A percentile compares a stretch with the other conserved stretches of the same genome.
Conservation (phyloP, 2,329 filamentous ascomycete genomes). For the Leptographium lundbergii region DNA sequence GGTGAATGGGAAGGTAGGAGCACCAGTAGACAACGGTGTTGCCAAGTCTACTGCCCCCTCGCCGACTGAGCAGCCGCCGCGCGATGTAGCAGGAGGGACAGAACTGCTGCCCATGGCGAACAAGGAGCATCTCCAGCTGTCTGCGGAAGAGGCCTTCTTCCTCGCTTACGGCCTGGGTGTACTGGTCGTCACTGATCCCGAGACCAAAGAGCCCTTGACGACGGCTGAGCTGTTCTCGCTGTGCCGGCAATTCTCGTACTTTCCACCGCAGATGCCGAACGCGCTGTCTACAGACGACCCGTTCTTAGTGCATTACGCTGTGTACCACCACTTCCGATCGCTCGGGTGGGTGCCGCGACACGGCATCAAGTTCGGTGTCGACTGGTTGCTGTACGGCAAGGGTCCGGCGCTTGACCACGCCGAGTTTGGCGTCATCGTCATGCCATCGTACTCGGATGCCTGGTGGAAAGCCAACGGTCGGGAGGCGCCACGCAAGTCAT, state of each 20-base stretch:
- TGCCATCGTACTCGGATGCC: conserved; percentile 67
- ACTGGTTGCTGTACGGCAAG: conserved; percentile 87
- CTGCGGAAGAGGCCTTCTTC: conserved; percentile 84
- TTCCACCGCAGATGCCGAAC: conserved; percentile 39
- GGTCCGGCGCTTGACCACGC: conserved; percentile 92
- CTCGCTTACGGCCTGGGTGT: conserved; percentile 69
- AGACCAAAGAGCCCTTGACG: conserved; percentile 31
- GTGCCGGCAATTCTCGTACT: conserved; percentile 58
- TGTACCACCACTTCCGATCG: conserved; percentile 93
- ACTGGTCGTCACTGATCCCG: conserved; percentile 47
- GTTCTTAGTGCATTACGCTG: conserved; percentile 76
- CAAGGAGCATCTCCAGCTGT: conserved; percentile 82
- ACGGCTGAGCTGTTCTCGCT: conserved; percentile 48
- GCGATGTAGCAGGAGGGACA: background rate
- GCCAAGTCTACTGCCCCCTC: background rate
- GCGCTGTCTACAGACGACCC: conserved; percentile 52
- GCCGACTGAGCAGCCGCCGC: background rate
- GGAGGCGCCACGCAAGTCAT: conserved; percentile 31
- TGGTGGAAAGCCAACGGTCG: conserved; percentile 48
- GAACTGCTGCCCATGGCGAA: conserved; percentile 23
- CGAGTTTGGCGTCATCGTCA: conserved; percentile 75
- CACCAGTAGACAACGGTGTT: background rate
- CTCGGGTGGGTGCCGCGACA: conserved; percentile 88
- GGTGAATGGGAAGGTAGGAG: background rate
- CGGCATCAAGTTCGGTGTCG: conserved; percentile 88